A percentile compares a stretch with the other conserved stretches of the same genome.
phyloP scores from a whole-genome alignment of 2,329 filamentous ascomycete genomes.

The Xylaria sp. region DNA sequence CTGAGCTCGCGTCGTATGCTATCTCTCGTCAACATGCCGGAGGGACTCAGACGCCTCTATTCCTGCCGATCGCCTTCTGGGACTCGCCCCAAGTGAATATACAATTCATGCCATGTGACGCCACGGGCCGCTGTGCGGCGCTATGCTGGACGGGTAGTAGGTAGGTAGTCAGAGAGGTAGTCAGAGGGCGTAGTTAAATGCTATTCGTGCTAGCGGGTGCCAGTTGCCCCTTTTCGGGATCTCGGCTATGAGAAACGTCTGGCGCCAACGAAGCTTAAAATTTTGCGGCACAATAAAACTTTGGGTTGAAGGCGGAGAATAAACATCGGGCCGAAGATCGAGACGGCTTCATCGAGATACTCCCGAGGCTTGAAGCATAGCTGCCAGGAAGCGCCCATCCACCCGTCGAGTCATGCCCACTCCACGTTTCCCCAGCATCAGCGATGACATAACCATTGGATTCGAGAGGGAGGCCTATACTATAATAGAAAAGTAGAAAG shows the following conservation, averaged over 20 bases:
- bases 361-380: background rate
- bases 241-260: background rate
- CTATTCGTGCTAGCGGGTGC: background rate
- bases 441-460: background rate
- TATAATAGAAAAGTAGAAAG: background rate
- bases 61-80: background rate
- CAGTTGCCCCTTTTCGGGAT: background rate
- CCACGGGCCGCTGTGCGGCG: background rate
- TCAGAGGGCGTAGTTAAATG: background rate
- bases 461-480: background rate
- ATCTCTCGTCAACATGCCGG: background rate
- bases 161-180: too few relatives aligned
- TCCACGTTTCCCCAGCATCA: background rate
- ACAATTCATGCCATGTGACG: background rate
- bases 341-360: background rate
- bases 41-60: background rate
- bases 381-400: too few relatives aligned
- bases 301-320: background rate
- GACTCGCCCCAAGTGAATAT: background rate
- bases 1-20: background rate
- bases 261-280: background rate
- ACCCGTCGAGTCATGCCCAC: conserved; percentile 14
- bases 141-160: background rate
- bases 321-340: background rate
- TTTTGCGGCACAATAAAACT: background rate